Base-by-base conservation (phyloP, 225 moss, liverwort and hornwort genomes). In the Pseudoscleropodium purum region DNA sequence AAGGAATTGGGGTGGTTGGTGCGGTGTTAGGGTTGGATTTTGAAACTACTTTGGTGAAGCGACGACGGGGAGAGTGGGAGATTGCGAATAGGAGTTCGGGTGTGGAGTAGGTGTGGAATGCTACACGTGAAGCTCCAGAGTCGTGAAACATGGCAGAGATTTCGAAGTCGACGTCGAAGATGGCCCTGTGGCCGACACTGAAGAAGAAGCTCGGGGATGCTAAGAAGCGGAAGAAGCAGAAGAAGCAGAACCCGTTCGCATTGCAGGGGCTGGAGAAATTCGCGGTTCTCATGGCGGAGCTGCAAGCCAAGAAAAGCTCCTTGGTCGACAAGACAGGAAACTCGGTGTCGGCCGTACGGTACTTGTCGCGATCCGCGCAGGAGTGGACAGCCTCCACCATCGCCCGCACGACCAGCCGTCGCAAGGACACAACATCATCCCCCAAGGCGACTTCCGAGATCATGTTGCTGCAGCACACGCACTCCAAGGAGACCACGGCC, bases 201-300 rank as follows among this genome's bases (percentile, higher is more conserved):
- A 93, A 90, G 88, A 91, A 88, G 82, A 88, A 87, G 54, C 63
- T 90, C 16, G 92, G 69, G 66, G 91, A 91, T 37, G 93, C 78
- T 31, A 89, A 89, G 89, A 86, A 92, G 88, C 91, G 88, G 83
- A 90, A 81, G 90, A 83, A 92, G 90, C 63, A 78, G 80, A 90
- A 84, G 78, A 93, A 90, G 67, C 62, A 34, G 69, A 94, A 94
- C 67, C 94, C 94, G 21, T 94, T 92, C 52, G 87, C 94, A 26
- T 89, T 93, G n/a, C 76, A 92, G 21, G 94, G 94, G 9, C 84
- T 94, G 57, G 94, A 94, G 84, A 94, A 93, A 88, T 93, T 94
- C 83, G 92, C 94, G 9, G 59, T 89, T 23, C 57, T 94, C 69
- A 90, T 94, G 88, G 79, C 91, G 23, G 94, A 94, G 80, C 89